These are phyloP conservation scores for Coemansia sp. DNA, from an alignment of 192 early-diverging fungal species.

Conservation along the genomic window DNA sequence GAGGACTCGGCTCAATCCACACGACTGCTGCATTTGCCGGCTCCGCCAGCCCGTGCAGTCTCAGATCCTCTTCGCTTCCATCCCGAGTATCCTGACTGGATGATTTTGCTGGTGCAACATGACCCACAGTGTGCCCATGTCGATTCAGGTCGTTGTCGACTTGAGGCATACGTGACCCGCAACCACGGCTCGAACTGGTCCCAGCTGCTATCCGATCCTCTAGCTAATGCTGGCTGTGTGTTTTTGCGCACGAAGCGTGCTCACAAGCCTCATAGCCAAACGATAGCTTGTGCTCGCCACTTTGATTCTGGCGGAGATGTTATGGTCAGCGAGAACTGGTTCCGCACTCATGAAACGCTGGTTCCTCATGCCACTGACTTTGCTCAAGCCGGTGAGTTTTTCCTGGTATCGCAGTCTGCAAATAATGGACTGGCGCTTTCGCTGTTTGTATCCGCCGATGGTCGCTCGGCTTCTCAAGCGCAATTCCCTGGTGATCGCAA, in stretches of 20 bases:
- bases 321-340: constrained; percentile 60
- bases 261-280: constrained; percentile 50
- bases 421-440: constrained; percentile 49
- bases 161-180: constrained; percentile 66
- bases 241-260: constrained; percentile 54
- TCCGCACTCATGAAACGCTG: constrained; percentile 46
- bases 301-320: constrained; percentile 50
- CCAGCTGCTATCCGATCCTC: constrained; percentile 30
- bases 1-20: constrained; percentile 61
- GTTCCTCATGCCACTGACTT: constrained; percentile 75
- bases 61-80: constrained; percentile 76
- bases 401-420: constrained; percentile 68
- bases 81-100: constrained; percentile 74
- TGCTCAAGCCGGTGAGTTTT: constrained; percentile 72
- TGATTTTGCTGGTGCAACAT: constrained; percentile 68
- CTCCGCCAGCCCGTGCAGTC: constrained; percentile 61
- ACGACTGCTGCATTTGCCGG: constrained; percentile 57
- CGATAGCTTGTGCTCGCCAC: constrained; percentile 76
- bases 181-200: constrained; percentile 73
- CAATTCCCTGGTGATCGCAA: constrained; percentile 74
- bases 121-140: constrained; percentile 53
- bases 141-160: constrained; percentile 59
- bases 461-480: constrained; percentile 62
- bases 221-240: constrained; percentile 18
- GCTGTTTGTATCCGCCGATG: constrained; percentile 73